phyloP scores from a whole-genome alignment of 306 rosid genomes.

The Glycine latifolia region DNA sequence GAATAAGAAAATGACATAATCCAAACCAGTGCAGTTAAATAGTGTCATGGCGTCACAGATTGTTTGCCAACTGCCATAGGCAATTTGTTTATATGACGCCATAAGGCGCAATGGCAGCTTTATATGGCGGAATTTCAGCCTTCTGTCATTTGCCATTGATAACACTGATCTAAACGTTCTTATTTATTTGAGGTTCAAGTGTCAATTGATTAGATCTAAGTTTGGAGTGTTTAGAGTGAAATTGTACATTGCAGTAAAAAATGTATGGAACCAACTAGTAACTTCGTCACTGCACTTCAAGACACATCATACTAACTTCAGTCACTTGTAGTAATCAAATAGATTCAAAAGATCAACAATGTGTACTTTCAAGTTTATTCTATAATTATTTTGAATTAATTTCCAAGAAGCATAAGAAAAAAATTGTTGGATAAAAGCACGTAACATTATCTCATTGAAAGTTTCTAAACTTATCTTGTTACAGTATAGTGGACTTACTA shows the following conservation, averaged over 20 bases:
- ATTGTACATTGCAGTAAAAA: conserved; percentile 15
- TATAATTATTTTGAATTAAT: too few species aligned
- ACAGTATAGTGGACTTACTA: conserved; percentile 61
- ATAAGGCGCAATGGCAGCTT: too few species aligned
- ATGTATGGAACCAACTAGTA: conserved; percentile 10
- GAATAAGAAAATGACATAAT: background rate
- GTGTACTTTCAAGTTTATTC: conserved; percentile 2
- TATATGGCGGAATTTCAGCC: too few species aligned
- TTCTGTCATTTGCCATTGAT: too few species aligned
- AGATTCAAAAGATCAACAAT: conserved; percentile 21
- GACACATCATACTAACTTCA: conserved; percentile 10
- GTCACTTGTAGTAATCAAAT: background rate
- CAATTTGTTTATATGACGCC: too few species aligned
- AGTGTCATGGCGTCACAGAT: too few species aligned
- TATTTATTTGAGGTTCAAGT: background rate
- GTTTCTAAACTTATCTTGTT: conserved; percentile 22
- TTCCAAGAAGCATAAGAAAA: conserved; percentile 27
- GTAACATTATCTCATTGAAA: conserved; percentile 17
- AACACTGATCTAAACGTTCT: background rate
- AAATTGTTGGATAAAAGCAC: conserved; percentile 4
- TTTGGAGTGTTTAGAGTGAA: background rate
- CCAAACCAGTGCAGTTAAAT: background rate
- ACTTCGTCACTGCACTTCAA: conserved; percentile 21
- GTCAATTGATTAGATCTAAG: background rate
- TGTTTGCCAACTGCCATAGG: too few species aligned